These are phyloP conservation scores for Sinapis alba DNA, from an alignment of 441 rosid species.

Conservation along the genomic window DNA sequence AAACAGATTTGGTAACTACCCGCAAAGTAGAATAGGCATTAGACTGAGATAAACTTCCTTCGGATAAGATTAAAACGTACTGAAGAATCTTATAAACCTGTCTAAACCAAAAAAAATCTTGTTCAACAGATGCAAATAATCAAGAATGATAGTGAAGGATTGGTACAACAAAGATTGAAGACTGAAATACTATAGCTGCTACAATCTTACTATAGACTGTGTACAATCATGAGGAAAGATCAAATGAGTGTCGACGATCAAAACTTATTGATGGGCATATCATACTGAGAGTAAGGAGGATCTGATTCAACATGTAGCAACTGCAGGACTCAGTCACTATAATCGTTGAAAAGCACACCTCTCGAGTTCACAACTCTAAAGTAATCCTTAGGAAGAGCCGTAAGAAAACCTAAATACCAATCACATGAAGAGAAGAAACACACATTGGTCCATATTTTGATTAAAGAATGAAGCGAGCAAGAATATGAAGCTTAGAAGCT, in stretches of 20 bases:
- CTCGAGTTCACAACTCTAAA: background rate
- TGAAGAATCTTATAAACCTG: background rate
- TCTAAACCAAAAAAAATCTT: background rate
- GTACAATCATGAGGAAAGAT: background rate
- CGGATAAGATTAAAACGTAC: background rate
- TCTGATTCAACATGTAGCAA: background rate
- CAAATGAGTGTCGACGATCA: background rate
- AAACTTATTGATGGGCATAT: background rate
- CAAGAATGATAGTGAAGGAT: background rate
- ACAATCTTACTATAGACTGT: background rate
- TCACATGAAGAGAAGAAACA: background rate
- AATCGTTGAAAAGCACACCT: background rate
- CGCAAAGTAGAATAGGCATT: background rate
- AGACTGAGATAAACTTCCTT: background rate
- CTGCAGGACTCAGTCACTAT: background rate
- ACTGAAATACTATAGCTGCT: background rate
- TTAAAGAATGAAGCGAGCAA: background rate
- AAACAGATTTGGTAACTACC: background rate
- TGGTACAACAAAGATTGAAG: background rate
- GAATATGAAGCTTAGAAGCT: background rate
- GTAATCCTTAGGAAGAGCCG: background rate
- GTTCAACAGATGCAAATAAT: background rate
- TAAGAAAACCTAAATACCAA: background rate
- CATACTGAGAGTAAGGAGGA: background rate
- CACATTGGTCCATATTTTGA: background rate